Conservation (phyloP, 352 stramenopile genomes). For the Aphanomyces euteiches region DNA sequence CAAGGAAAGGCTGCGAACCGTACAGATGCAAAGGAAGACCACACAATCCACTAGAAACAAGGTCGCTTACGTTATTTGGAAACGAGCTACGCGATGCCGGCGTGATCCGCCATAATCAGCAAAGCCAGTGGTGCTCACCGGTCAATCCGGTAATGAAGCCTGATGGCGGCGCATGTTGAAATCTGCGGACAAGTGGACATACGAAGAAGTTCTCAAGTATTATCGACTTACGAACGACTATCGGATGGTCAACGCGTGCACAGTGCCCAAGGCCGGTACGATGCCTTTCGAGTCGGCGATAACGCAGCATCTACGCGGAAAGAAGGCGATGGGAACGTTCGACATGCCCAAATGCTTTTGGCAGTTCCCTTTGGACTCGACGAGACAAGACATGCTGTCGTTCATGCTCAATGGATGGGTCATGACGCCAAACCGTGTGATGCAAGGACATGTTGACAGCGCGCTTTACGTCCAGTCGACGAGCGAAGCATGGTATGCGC, state of each 20-base stretch:
- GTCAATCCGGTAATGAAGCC: neutral
- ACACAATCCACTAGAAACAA: neutral
- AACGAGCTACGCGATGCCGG: neutral
- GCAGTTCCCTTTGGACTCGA: conserved; percentile 31
- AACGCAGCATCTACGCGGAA: neutral
- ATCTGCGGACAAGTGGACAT: conserved; percentile 3
- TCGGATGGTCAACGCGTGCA: conserved; percentile 3
- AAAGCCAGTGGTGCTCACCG: neutral
- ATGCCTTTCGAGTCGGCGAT: neutral
- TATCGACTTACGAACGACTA: conserved; percentile 36
- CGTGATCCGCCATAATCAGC: neutral
- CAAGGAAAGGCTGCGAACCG: neutral
- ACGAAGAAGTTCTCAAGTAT: conserved; percentile 9
- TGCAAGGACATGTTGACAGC: conserved; percentile 30
- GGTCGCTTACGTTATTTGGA: neutral
- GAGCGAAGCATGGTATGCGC: conserved; percentile 28
- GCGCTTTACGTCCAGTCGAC: conserved; percentile 29
- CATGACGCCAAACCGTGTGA: conserved; percentile 34
- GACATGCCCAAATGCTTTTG: conserved; percentile 33
- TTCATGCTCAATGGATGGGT: conserved; percentile 36
- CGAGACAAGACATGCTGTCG: conserved; percentile 32
- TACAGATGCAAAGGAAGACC: neutral
- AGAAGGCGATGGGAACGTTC: neutral
- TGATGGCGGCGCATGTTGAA: conserved; percentile 25
- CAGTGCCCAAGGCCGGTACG: conserved; percentile 5